Evolutionary conservation across 345 rosid genomes (phyloP).

Genomic region (Aquilaria malaccensis): DNA sequence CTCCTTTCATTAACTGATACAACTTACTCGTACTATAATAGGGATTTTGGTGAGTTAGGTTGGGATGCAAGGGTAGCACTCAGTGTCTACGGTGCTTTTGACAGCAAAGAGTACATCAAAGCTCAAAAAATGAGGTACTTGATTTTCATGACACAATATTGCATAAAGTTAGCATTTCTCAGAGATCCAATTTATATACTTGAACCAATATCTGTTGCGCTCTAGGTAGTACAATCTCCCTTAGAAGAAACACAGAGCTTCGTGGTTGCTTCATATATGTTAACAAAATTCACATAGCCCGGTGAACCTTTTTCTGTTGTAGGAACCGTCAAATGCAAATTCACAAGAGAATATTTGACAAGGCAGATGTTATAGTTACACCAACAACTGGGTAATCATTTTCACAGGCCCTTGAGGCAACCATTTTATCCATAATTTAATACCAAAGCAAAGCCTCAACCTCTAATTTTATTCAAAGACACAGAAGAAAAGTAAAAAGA

Average conservation of each 20-base stretch:
- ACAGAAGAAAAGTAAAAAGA: background rate
- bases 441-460: background rate
- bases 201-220: too few species aligned
- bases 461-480: too few species aligned
- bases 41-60: constrained; percentile 43
- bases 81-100: constrained; percentile 46
- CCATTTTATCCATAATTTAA: background rate
- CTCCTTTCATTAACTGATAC: constrained; percentile 4
- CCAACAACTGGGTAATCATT: constrained; percentile 62
- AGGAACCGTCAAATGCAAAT: constrained; percentile 60
- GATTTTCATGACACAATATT: too few species aligned
- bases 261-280: too few species aligned
- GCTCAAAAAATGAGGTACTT: constrained; percentile 58
- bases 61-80: constrained; percentile 68
- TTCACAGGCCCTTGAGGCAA: background rate
- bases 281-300: too few species aligned
- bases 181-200: too few species aligned
- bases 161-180: too few species aligned
- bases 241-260: too few species aligned
- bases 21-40: constrained; percentile 15
- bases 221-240: too few species aligned
- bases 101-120: constrained; percentile 47
- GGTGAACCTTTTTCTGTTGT: background rate
- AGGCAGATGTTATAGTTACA: constrained; percentile 58
- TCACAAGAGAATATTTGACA: constrained; percentile 36